These are phyloP conservation scores for Nakataea oryzae DNA, from an alignment of 2,329 filamentous ascomycete species.

Conservation along the genomic window DNA sequence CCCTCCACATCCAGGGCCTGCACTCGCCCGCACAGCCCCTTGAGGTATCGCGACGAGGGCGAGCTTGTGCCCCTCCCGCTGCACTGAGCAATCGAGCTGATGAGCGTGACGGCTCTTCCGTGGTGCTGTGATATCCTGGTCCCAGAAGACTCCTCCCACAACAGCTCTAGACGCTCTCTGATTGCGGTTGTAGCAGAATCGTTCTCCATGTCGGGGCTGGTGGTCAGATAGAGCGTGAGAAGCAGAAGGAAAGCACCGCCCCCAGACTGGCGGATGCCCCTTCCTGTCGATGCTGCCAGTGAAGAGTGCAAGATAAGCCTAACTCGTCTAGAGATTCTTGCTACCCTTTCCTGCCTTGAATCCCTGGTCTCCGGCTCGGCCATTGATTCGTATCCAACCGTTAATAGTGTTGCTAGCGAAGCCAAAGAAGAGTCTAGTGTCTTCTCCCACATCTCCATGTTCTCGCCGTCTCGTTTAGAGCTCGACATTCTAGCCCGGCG, in stretches of 20 bases:
- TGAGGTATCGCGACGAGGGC: slow-evolving; percentile 26
- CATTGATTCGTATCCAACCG: slow-evolving; percentile 14
- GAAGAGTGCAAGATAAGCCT: slow-evolving; percentile 11
- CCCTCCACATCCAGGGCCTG: slow-evolving; percentile 20
- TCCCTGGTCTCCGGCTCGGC: not conserved
- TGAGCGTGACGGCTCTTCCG: slow-evolving; percentile 24
- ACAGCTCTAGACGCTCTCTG: not conserved
- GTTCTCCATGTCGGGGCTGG: not conserved
- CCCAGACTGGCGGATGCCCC: not conserved
- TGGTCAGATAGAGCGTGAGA: not conserved
- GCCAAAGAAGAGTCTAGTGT: slow-evolving; percentile 27
- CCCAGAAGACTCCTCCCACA: not conserved
- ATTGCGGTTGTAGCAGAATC: not conserved
- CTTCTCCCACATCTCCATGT: not conserved
- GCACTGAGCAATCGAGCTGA: slow-evolving; percentile 34
- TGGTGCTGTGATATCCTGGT: slow-evolving; percentile 14
- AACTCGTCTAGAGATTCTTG: slow-evolving; percentile 10
- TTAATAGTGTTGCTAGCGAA: slow-evolving; percentile 25
- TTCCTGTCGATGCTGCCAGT: not conserved
- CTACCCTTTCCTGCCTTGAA: slow-evolving; percentile 2
- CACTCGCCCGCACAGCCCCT: slow-evolving; percentile 29
- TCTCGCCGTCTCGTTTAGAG: not conserved
- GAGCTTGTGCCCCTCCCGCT: slow-evolving; percentile 28
- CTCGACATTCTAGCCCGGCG: not conserved
- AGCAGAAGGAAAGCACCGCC: not conserved